A percentile compares a stretch with the other conserved stretches of the same genome.
Evolutionary conservation across 257 asterid genomes (phyloP).

Genomic region (Sherardia arvensis): DNA sequence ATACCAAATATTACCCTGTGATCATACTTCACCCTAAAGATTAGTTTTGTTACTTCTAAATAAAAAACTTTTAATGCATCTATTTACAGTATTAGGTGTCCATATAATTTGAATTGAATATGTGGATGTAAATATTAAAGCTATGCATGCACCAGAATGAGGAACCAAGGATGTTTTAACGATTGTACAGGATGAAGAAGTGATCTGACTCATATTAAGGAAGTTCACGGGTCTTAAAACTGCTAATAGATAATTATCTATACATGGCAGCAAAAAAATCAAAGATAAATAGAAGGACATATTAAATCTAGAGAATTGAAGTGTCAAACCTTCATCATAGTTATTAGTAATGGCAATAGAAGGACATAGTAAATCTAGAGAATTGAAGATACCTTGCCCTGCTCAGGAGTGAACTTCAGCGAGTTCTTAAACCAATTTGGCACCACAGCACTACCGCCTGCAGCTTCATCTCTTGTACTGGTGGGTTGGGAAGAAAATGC

Average conservation of each 20-base stretch:
- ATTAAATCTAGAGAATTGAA: no score
- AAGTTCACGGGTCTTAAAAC: neutral
- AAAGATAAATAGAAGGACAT: no score
- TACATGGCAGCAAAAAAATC: neutral
- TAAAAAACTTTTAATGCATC: neutral
- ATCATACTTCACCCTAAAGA: neutral
- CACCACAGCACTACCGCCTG: slow-evolving; percentile 34
- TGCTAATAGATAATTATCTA: neutral
- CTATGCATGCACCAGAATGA: no score
- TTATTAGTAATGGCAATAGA: neutral
- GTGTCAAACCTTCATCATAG: neutral
- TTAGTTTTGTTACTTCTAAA: neutral
- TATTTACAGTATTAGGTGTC: no score
- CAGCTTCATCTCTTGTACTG: slow-evolving; percentile 27
- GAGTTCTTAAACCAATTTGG: slow-evolving; percentile 54
- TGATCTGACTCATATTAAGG: neutral
- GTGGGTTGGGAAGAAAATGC: slow-evolving; percentile 36
- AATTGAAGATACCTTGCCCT: slow-evolving; percentile 51
- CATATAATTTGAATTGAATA: no score
- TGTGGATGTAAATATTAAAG: no score
- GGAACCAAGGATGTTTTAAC: no score
- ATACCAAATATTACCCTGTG: neutral
- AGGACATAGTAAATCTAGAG: neutral
- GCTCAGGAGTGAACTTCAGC: slow-evolving; percentile 68
- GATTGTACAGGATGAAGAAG: neutral